Base-by-base conservation (phyloP, 495 filamentous ascomycete species). In the Annulohypoxylon moriforme region DNA sequence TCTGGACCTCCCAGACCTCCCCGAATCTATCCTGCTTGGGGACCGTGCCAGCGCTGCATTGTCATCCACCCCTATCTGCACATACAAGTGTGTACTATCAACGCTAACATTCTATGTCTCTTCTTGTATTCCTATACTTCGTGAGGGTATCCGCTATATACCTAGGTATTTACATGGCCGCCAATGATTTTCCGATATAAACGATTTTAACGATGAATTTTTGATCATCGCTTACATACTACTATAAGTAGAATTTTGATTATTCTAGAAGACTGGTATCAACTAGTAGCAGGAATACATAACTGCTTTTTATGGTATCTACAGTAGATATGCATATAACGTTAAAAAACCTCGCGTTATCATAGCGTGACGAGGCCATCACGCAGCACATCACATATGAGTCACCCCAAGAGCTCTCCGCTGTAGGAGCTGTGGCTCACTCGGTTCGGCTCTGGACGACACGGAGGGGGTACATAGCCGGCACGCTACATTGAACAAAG, bases 1-100 rank as follows among this genome's bases (percentile, higher is more conserved):
- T 70, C 63, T 74, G 59, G 72, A 68, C 72, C 67, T 70, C 62
- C 60, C 40, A n/a, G n/a, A n/a, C 64, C 47, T 62, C 66, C 31
- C 40, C 44, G 71, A 73, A 66, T 36, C 50, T 69, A 57, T 61
- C 64, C 55, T 31, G 55, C 42, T 53, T 67, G 29, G 33, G 56
- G 56, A 52, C 52, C 34, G 34, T 68, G 65, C 61, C 57, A 68
- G 61, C 60, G 49, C 62, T 62, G 61, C 71, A 69, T 52, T 52
- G 65, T 73, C 62, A 73, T 73, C 57, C 47, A 65, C 46, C 53
- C 66, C 33, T 50, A 60, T 67, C 52, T 13, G 59, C 59, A 4
- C 64, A 67, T 46, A 63, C 46, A 64, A 31, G 57, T 57, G 14
- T 46, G 55, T 62, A 62, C 24, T 53, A 58, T 22, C 8, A 13